A percentile compares a stretch with the other conserved stretches of the same genome.
Conservation (phyloP, 1,284 basidiomycete species). For the Ustilago esculenta region DNA sequence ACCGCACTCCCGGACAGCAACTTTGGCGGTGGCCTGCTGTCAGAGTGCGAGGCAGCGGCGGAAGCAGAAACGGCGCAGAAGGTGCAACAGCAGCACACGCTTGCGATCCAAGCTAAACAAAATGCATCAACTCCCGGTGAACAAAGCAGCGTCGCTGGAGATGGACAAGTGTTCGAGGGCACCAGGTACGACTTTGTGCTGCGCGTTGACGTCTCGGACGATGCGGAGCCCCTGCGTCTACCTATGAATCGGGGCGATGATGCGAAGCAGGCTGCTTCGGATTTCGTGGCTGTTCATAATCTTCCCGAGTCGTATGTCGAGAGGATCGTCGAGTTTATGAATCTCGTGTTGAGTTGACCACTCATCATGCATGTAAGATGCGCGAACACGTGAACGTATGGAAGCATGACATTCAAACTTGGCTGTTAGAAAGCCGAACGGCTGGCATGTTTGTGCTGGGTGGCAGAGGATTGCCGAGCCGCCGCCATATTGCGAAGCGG, state of each 20-base stretch:
- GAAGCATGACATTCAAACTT: too few species aligned
- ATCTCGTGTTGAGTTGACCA: constrained; percentile 25
- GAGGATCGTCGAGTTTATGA: constrained; percentile 41
- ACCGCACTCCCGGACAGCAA: constrained; percentile 7
- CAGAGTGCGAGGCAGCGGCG: constrained; percentile 8
- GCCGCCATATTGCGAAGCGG: background rate
- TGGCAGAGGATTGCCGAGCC: constrained; percentile 1
- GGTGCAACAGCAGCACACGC: constrained; percentile 1
- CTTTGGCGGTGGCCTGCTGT: constrained; percentile 8
- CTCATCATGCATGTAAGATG: too few species aligned
- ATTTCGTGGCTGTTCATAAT: constrained; percentile 27
- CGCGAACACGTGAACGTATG: too few species aligned
- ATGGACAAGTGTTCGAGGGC: constrained; percentile 12
- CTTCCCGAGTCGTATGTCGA: constrained; percentile 34
- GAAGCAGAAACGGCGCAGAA: constrained; percentile 7
- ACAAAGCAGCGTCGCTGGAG: background rate
- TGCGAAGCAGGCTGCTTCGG: constrained; percentile 7
- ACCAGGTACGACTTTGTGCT: constrained; percentile 45
- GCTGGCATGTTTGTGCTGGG: background rate
- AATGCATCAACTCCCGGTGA: background rate
- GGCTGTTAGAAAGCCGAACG: constrained; percentile 5
- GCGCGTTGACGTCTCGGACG: constrained; percentile 46
- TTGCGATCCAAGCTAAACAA: constrained; percentile 3
- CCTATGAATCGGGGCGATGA: constrained; percentile 41
- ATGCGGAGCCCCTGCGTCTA: constrained; percentile 32